Base-by-base conservation (phyloP, 495 filamentous ascomycete genomes). In the Symbiotaphrina buchneri region DNA sequence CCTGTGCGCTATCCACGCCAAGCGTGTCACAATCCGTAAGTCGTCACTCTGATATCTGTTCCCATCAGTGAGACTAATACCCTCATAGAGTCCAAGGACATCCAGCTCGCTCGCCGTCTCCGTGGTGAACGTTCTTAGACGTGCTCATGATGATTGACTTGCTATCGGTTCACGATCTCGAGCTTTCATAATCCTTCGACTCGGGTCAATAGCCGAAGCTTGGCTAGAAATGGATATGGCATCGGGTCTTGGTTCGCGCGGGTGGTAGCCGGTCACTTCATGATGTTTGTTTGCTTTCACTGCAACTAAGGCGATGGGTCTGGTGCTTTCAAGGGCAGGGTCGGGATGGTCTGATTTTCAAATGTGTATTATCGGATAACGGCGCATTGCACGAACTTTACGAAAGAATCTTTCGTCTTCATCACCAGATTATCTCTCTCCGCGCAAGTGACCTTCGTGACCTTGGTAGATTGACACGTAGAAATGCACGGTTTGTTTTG, bases 1-100 rank as follows among this genome's bases (percentile, higher is more conserved):
- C 72, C 61, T 97, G 34, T 95, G 87, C 68, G 87, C 87, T 54
- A 95, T 97, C 69, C 87, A 97, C 71, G 87, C 87, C 68, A 95
- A 97, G 84, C 87, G 87, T 76, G 56, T 59, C 46, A 58, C 56
- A 34, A 58, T 58, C 41, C 49, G 31, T 41, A 31, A 27, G 27
- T 45, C 34, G 17, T 18, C 33, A 6, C 14, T n/a, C n/a, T n/a
- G n/a, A 7, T 16, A 27, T 27, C 14, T 45, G 78, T 85, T 55
- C 85, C 78, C 54, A 87, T 84, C 61, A 75, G n/a, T n/a, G n/a
- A n/a, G n/a, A n/a, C n/a, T n/a, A n/a, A n/a, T n/a, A n/a, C 83
- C 3, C 3, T 15, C n/a, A 20, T 38, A 47, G 43, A 52, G 40
- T 50, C 47, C 61, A 91, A 91, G 76, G 83, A 92, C 54, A 91